Evolutionary conservation across 2,329 filamentous ascomycete species (phyloP).

Genomic region (Setomelanomma holmii): DNA sequence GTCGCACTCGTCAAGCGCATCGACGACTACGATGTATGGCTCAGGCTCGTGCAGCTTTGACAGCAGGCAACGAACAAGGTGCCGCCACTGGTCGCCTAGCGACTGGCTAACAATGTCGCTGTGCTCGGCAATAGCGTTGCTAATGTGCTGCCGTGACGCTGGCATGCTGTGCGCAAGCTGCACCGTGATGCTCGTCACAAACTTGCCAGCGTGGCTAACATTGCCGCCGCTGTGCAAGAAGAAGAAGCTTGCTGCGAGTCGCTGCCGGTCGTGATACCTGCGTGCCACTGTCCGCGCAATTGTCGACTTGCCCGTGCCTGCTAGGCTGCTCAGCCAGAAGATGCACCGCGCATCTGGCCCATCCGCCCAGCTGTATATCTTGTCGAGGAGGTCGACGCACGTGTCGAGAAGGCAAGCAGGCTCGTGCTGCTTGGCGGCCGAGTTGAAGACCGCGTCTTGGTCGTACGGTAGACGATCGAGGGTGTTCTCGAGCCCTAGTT

Average conservation of each 20-base stretch:
- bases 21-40: slow-evolving; percentile 16
- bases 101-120: slow-evolving; percentile 3
- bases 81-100: slow-evolving; percentile 24
- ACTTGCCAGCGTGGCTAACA: slow-evolving; percentile 13
- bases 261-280: slow-evolving; percentile 6
- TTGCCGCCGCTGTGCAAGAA: slow-evolving; percentile 22
- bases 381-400: slow-evolving; percentile 26
- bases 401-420: slow-evolving; percentile 30
- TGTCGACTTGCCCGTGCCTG: slow-evolving; percentile 45
- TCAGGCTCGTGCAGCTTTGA: slow-evolving; percentile 5
- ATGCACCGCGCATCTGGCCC: slow-evolving; percentile 19
- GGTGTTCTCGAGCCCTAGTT: no score
- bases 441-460: no score
- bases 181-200: slow-evolving; percentile 21
- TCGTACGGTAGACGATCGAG: no score
- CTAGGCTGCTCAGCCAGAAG: slow-evolving; percentile 40
- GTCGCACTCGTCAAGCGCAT: slow-evolving; percentile 46
- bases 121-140: no score
- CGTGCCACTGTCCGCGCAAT: slow-evolving; percentile 39
- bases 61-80: slow-evolving; percentile 22
- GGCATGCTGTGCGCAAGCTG: slow-evolving; percentile 16
- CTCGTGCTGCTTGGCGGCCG: slow-evolving; percentile 26
- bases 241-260: slow-evolving; percentile 29
- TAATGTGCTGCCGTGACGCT: neutral
- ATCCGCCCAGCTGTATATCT: slow-evolving; percentile 31